Evolutionary conservation across 352 stramenopile genomes (phyloP).

Genomic region (Phytophthora litchii): DNA sequence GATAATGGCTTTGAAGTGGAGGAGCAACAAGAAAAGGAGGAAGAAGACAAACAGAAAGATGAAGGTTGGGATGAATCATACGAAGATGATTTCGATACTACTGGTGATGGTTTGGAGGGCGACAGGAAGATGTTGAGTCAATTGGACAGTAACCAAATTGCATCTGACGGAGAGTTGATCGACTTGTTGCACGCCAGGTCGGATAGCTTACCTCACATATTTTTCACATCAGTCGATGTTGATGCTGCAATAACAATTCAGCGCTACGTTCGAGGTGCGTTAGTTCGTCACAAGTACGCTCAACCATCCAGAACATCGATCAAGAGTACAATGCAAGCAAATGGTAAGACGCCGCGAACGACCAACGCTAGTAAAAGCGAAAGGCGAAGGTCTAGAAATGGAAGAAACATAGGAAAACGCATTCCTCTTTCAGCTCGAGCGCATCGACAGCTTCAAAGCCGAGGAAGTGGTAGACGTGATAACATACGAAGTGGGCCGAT

Average conservation of each 20-base stretch:
- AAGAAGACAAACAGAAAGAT: not conserved
- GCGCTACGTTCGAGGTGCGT: constrained; percentile 24
- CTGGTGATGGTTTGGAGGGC: constrained; percentile 13
- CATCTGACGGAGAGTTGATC: constrained; percentile 47
- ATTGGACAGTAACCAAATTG: constrained; percentile 7
- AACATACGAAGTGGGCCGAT: not conserved
- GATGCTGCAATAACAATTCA: constrained; percentile 39
- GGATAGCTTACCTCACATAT: not conserved
- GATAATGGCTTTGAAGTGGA: not conserved
- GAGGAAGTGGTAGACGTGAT: not conserved
- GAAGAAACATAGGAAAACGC: constrained; percentile 5
- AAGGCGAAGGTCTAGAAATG: not conserved
- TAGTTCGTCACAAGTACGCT: constrained; percentile 6
- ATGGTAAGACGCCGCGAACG: not conserved
- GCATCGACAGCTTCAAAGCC: constrained; percentile 14
- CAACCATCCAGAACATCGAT: not conserved
- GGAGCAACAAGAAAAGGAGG: not conserved
- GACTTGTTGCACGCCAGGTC: constrained; percentile 43
- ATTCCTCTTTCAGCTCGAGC: constrained; percentile 6
- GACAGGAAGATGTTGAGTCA: constrained; percentile 16
- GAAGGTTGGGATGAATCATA: constrained; percentile 40
- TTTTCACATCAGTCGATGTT: constrained; percentile 5
- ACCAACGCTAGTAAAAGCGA: constrained; percentile 1
- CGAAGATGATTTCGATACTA: constrained; percentile 53
- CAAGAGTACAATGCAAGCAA: not conserved